Conservation (phyloP, 2,329 filamentous ascomycete genomes). For the Simplicillium aogashimaense region DNA sequence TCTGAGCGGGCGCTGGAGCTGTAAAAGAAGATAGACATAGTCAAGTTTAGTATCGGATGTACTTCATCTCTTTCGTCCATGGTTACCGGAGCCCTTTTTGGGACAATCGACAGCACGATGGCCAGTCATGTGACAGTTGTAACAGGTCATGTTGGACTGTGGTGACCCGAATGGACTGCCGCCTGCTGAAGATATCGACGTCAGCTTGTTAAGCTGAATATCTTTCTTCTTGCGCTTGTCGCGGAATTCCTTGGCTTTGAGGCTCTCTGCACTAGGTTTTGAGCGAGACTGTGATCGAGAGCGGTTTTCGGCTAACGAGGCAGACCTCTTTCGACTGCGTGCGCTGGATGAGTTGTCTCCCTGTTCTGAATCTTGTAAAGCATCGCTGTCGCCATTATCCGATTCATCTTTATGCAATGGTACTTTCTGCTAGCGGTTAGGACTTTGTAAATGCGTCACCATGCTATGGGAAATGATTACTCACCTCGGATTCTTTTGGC, state of each 20-base stretch:
- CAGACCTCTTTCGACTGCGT: constrained; percentile 16
- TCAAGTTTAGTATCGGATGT: no score
- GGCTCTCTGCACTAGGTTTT: constrained; percentile 12
- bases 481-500: constrained; percentile 14
- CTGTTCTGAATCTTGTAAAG: constrained; percentile 8
- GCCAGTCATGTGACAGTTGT: constrained; percentile 50
- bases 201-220: constrained; percentile 53
- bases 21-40: no score
- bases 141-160: constrained; percentile 35
- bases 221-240: constrained; percentile 55
- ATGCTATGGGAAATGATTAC: constrained; percentile 15
- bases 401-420: constrained; percentile 6
- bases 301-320: constrained; percentile 9
- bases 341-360: constrained; percentile 10
- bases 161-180: constrained; percentile 12
- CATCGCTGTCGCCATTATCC: constrained; percentile 13
- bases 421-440: constrained; percentile 11
- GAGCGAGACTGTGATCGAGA: constrained; percentile 19
- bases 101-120: constrained; percentile 51
- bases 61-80: no score
- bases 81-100: constrained; percentile 11
- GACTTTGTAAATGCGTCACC: not conserved
- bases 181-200: constrained; percentile 45
- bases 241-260: constrained; percentile 37
- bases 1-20: no score